Evolutionary conservation across 305 asterid species (phyloP), one percentile per base, ranked within the genome.

Genomic region (Salvia sclarea): DNA sequence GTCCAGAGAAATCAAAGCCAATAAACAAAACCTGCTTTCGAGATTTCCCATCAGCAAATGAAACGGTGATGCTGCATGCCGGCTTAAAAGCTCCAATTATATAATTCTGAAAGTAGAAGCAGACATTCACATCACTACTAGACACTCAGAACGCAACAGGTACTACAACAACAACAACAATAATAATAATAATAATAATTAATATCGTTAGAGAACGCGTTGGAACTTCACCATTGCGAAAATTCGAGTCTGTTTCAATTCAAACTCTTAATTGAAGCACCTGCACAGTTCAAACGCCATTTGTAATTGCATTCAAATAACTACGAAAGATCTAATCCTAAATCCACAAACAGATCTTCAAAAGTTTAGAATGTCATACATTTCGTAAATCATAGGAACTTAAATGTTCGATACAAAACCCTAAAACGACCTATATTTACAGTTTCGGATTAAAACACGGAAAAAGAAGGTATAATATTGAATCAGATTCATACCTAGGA

Each of bases 1-100:
- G 45, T 52, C 13, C 25, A 57, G 64, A n/a, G 12, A 40, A 33
- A 50, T 50, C 17, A 40, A 41, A 21, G 18, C 17, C 21, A n/a
- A 54, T 2, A 21, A 44, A 22, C 31, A 2, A 38, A 68, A 90
- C 96, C 97, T 84, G 95, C 78, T 86, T 91, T 44, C 97, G 87
- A 66, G 91, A 69, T 76, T 91, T 91, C 44, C 87, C 97, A 81
- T 91, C 97, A 0, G 91, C 63, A 73, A 91, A 85, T 10, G 90
- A 64, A 67, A 89, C 69, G 21, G 86, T 78, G 78, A 91, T 65
- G 74, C 78, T 78, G 89, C 97, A 89, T 40, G 92, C 88, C 13
- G 96, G 94, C 85, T 91, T 87, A 71, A 91, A 89, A 50, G 95
- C 97, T 58, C 97, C 97, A 64, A 91, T 78, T 66, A 91, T 84